Conservation (phyloP, 2,329 filamentous ascomycete genomes). For the Cytospora piceicola region DNA sequence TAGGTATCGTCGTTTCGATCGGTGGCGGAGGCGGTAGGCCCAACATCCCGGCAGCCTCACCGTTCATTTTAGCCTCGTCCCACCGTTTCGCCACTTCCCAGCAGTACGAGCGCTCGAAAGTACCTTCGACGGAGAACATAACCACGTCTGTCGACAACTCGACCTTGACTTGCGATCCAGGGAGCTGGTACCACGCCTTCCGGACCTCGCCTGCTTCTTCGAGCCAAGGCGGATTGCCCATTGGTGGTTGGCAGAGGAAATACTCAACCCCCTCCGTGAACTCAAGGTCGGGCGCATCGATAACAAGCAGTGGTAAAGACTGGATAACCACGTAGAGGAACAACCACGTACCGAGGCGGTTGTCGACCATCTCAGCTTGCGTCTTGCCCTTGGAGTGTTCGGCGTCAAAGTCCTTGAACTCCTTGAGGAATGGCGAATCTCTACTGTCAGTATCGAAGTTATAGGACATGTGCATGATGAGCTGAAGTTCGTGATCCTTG, state of each 20-base stretch:
- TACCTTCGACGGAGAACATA: slow-evolving; percentile 64
- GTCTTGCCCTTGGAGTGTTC: slow-evolving; percentile 68
- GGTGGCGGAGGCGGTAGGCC: slow-evolving; percentile 33
- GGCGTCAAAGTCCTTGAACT: slow-evolving; percentile 72
- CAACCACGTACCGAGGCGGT: slow-evolving; percentile 77
- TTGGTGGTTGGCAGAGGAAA: slow-evolving; percentile 77
- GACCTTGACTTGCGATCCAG: slow-evolving; percentile 61
- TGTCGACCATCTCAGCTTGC: slow-evolving; percentile 69
- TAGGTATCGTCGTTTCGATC: slow-evolving; percentile 22
- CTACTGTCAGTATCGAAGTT: slow-evolving; percentile 71
- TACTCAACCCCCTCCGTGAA: slow-evolving; percentile 77
- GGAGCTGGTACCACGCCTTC: slow-evolving; percentile 75
- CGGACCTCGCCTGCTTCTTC: slow-evolving; percentile 65
- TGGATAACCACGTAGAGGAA: slow-evolving; percentile 81
- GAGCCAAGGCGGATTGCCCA: slow-evolving; percentile 74
- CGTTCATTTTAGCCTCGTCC: slow-evolving; percentile 40
- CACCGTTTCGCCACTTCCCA: slow-evolving; percentile 58
- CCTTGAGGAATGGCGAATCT: slow-evolving; percentile 65
- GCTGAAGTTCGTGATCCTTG: slow-evolving; percentile 76
- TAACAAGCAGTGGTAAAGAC: slow-evolving; percentile 74
- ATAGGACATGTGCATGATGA: slow-evolving; percentile 79
- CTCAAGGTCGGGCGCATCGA: slow-evolving; percentile 72
- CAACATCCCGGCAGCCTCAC: slow-evolving; percentile 35
- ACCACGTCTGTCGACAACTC: slow-evolving; percentile 64
- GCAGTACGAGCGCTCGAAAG: slow-evolving; percentile 62